Evolutionary conservation across 1,139 yeast species (phyloP), one percentile per base, ranked within the genome.

Genomic region (Meyerozyma sp.): DNA sequence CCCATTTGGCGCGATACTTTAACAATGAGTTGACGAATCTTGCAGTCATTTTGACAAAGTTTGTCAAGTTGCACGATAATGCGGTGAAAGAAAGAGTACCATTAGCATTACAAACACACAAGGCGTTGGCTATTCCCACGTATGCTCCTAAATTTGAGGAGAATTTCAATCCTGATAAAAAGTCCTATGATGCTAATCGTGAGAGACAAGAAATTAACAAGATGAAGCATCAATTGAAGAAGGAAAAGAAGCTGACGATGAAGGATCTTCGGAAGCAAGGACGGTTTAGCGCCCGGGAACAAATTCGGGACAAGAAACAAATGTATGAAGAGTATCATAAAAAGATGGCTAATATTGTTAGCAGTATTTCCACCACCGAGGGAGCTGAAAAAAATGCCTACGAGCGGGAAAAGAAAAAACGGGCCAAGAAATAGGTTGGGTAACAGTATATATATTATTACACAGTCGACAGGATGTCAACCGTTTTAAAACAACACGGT

Each of bases 371-470:
- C 50, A 88, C 96, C 2, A 87, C 84, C 54, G 98, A 91, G 72
- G 98, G 98, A 55, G 87, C 94, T 6, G 97, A 89, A 59, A 85
- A 87, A 74, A 91, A 93, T 61, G 83, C 83, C 55, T 91, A 90
- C 63, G 96, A 89, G 60, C 76, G 90, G 50, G 98, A 90, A 59
- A 85, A 80, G 74, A 82, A 77, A 62, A 70, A 74, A 16, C 34
- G 34, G 5, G 34, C 34, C 16, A 13, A 14, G 5, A 30, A 30
- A 16, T 30, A 30, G 34, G 13, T 13, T 9, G 20, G 16, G 34
- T 10, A 30, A 30, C 34, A 14, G 34, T 11, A 30, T 30, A 30
- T 30, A 30, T 30, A 30, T 5, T 30, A 30, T 13, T 30, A 13
- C 5, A 30, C 34, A 30, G 20, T 27, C 29, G 29, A 27, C 29